Conservation (phyloP, 2,329 filamentous ascomycete genomes). For the Alternaria triticimaculans region DNA sequence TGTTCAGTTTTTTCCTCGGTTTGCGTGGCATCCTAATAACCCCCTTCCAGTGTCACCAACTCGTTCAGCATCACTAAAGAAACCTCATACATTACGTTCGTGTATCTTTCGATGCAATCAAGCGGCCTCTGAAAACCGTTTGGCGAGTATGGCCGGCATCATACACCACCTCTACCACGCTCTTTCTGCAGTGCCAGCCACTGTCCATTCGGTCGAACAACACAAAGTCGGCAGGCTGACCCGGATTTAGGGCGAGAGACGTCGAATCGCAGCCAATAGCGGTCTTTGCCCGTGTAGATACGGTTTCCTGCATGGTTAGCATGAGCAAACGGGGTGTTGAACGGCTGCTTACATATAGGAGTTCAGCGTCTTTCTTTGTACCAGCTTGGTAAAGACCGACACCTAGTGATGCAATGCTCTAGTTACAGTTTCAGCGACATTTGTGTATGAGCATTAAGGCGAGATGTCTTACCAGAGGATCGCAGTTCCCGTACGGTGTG, state of each 20-base stretch:
- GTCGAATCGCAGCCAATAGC: constrained; percentile 50
- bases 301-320: constrained; percentile 52
- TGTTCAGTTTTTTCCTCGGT: too few relatives aligned
- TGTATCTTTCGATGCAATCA: constrained; percentile 16
- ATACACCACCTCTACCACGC: constrained; percentile 54
- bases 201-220: constrained; percentile 48
- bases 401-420: constrained; percentile 50
- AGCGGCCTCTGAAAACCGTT: constrained; percentile 37
- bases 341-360: constrained; percentile 61
- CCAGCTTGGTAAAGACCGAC: constrained; percentile 73
- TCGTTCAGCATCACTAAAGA: not conserved
- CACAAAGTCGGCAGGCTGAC: constrained; percentile 53
- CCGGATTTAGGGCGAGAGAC: constrained; percentile 39
- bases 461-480: constrained; percentile 61
- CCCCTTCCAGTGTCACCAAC: not conserved
- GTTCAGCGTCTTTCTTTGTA: constrained; percentile 63
- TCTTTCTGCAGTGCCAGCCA: constrained; percentile 52
- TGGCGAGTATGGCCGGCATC: constrained; percentile 46
- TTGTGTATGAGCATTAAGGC: not conserved
- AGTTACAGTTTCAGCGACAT: not conserved
- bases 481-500: constrained; percentile 71
- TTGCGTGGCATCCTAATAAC: not conserved
- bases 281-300: constrained; percentile 54
- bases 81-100: too few relatives aligned
- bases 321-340: constrained; percentile 18